Percentiles rank a stretch among this genome's conserved stretches.
Evolutionary conservation across 306 rosid species (phyloP).

Genomic region (Inga leiocalycina): DNA sequence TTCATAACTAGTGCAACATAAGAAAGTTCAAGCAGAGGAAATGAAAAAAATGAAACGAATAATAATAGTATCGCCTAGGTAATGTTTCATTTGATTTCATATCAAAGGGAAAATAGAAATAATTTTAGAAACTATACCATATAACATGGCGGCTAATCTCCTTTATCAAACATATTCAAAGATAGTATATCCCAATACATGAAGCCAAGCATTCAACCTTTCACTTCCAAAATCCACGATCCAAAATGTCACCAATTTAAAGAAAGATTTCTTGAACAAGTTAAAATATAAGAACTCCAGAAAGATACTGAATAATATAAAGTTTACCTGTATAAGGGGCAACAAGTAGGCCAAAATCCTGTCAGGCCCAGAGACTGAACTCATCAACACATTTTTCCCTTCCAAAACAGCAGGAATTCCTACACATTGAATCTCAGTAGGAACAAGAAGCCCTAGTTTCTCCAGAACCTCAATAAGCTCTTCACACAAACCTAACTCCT

Average conservation of each 20-base stretch:
- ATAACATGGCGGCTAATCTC: background rate
- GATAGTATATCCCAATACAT: background rate
- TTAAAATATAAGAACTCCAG: background rate
- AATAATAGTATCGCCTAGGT: background rate
- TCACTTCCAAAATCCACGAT: background rate
- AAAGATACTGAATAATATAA: background rate
- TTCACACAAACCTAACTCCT: conserved; percentile 66
- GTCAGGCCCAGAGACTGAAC: conserved; percentile 70
- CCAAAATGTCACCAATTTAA: background rate
- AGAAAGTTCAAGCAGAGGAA: background rate
- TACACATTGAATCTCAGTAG: conserved; percentile 78
- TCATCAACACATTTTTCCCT: conserved; percentile 72
- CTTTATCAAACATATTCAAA: background rate
- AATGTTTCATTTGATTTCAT: background rate
- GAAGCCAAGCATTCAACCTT: background rate
- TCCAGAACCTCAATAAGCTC: conserved; percentile 60
- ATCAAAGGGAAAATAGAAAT: background rate
- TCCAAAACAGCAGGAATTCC: conserved; percentile 76
- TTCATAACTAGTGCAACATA: background rate
- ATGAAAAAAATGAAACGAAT: background rate
- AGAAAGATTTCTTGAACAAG: background rate
- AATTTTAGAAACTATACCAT: background rate
- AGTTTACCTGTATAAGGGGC: conserved; percentile 87
- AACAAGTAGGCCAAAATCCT: conserved; percentile 80
- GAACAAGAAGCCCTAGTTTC: conserved; percentile 62